Evolutionary conservation across 2,329 filamentous ascomycete genomes (phyloP).

Genomic region (Trichoderma citrinoviride): DNA sequence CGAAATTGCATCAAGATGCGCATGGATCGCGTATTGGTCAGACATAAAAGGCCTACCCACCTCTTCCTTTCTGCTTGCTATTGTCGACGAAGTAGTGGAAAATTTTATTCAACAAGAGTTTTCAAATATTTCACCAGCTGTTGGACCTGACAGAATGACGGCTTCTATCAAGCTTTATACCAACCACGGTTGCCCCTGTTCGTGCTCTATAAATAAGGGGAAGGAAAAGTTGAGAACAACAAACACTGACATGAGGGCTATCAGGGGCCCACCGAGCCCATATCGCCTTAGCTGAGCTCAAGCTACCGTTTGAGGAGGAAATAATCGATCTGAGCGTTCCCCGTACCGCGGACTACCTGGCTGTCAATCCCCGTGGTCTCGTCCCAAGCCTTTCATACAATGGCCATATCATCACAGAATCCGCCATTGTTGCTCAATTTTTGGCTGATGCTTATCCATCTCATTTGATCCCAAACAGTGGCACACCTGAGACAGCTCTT

Average conservation of each 20-base stretch:
- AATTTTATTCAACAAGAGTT: neutral
- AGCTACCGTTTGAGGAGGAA: conserved; percentile 65
- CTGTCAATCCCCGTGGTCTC: conserved; percentile 75
- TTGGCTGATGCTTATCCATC: conserved; percentile 67
- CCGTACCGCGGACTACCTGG: conserved; percentile 69
- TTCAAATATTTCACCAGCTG: neutral
- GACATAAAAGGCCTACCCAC: neutral
- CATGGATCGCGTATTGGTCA: conserved; percentile 1
- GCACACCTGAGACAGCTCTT: conserved; percentile 54
- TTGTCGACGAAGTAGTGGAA: neutral
- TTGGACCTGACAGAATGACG: neutral
- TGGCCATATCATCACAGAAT: conserved; percentile 69
- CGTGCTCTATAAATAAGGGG: conserved; percentile 11
- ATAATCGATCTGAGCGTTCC: conserved; percentile 69
- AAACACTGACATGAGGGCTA: neutral
- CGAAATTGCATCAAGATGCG: conserved; percentile 7
- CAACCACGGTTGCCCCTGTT: conserved; percentile 65
- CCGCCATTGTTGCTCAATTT: conserved; percentile 70
- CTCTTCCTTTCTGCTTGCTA: neutral
- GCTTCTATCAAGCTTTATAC: conserved; percentile 63
- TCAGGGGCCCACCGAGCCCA: conserved; percentile 70
- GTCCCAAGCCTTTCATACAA: conserved; percentile 69
- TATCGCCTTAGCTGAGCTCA: conserved; percentile 66
- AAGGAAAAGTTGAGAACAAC: neutral
- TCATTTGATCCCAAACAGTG: conserved; percentile 59